A percentile compares a stretch with the other conserved stretches of the same genome.
These are phyloP conservation scores for Rhodotorula graminis DNA, from an alignment of 768 basidiomycete genomes.

Conservation along the genomic window DNA sequence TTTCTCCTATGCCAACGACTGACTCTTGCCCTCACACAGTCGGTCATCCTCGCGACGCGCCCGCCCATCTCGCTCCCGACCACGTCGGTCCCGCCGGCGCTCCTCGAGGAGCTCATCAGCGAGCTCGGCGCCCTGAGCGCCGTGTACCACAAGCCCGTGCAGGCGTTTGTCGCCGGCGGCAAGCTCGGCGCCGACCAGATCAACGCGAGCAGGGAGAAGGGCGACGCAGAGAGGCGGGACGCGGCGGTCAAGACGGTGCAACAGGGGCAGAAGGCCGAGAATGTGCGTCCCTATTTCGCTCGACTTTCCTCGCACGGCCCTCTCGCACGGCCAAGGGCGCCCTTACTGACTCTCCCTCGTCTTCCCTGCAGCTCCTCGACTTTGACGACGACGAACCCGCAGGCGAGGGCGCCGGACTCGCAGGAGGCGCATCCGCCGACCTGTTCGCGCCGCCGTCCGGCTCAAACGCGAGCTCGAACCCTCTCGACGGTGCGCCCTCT, in stretches of 20 bases:
- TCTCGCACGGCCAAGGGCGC: no score
- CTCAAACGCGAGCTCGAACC: constrained; percentile 26
- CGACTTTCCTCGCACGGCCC: no score
- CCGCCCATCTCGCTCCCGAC: constrained; percentile 91
- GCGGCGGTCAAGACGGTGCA: constrained; percentile 70
- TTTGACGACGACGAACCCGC: constrained; percentile 69
- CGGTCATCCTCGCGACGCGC: constrained; percentile 81
- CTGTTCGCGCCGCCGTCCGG: constrained; percentile 31
- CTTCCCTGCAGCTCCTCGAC: constrained; percentile 59
- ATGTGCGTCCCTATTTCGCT: constrained; percentile 46
- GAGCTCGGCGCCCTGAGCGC: constrained; percentile 86
- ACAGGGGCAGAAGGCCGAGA: constrained; percentile 87
- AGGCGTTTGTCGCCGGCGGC: constrained; percentile 91
- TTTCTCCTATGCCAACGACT: background rate
- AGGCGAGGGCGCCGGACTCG: constrained; percentile 49
- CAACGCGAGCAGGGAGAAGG: constrained; percentile 54
- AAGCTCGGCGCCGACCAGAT: constrained; percentile 77
- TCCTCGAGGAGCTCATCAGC: constrained; percentile 83
- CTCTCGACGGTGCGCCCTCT: constrained; percentile 23
- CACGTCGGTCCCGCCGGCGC: constrained; percentile 77
- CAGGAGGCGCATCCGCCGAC: constrained; percentile 2
- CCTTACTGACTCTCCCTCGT: no score
- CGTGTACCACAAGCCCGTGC: constrained; percentile 93
- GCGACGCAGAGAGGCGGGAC: constrained; percentile 5
- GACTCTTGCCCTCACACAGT: constrained; percentile 48